phyloP scores from a whole-genome alignment of 2,329 filamentous ascomycete species.

The Colletotrichum orchidophilum region DNA sequence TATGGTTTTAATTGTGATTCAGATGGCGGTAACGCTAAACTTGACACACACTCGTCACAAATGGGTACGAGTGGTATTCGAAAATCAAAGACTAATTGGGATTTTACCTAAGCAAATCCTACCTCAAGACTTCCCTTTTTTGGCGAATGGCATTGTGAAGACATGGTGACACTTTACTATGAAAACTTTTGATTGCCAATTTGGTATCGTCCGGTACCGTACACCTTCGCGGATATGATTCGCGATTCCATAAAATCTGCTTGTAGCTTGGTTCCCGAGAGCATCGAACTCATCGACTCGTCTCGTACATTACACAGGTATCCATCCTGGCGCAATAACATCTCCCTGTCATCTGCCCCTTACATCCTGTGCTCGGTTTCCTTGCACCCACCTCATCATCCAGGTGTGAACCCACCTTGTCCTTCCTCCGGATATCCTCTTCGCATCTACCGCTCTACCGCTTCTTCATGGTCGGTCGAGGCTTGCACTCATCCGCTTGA shows the following conservation, averaged over 20 bases:
- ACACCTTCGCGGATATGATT: slow-evolving; percentile 11
- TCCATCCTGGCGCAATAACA: background rate
- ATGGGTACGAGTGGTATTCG: slow-evolving; percentile 2
- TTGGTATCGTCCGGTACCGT: slow-evolving; percentile 28
- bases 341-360: background rate
- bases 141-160: background rate
- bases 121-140: background rate
- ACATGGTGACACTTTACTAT: background rate
- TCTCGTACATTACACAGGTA: slow-evolving; percentile 7
- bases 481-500: slow-evolving; percentile 69
- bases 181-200: slow-evolving; percentile 27
- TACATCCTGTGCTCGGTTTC: background rate
- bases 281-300: background rate
- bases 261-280: background rate
- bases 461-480: slow-evolving; percentile 68
- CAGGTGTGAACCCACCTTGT: background rate
- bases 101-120: background rate
- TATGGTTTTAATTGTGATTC: slow-evolving; percentile 19
- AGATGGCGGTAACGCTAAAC: background rate
- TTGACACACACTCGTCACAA: background rate
- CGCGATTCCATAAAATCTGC: slow-evolving; percentile 9
- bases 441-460: slow-evolving; percentile 54
- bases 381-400: background rate
- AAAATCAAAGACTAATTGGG: slow-evolving; percentile 6
- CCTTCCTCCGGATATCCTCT: background rate